A percentile compares a stretch with the other conserved stretches of the same genome.
Evolutionary conservation across 192 early-diverging fungal genomes (phyloP).

Genomic region (Podila horticola): DNA sequence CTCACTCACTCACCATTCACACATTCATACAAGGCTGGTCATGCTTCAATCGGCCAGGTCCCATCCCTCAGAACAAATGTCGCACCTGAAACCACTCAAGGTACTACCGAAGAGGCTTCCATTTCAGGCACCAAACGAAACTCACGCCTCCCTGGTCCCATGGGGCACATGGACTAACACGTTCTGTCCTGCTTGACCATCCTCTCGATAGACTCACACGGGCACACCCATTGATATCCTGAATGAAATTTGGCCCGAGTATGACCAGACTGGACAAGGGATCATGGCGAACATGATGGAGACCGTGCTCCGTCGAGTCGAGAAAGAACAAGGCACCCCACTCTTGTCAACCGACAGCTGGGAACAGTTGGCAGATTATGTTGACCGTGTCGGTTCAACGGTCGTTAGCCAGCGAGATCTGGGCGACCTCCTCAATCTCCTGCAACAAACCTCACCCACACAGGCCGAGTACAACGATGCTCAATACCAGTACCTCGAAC

Average conservation of each 20-base stretch:
- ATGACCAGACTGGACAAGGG: conserved; percentile 30
- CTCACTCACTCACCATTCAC: neutral
- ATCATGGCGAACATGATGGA: conserved; percentile 44
- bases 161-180: too few species aligned
- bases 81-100: neutral
- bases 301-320: conserved; percentile 31
- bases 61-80: neutral
- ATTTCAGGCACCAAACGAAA: neutral
- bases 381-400: conserved; percentile 13
- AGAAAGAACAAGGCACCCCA: conserved; percentile 27
- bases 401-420: conserved; percentile 36
- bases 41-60: conserved; percentile 3
- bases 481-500: conserved; percentile 3
- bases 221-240: conserved; percentile 13
- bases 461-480: neutral
- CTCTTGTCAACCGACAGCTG: conserved; percentile 14
- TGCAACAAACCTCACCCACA: neutral
- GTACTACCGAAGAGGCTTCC: neutral
- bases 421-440: conserved; percentile 22
- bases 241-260: conserved; percentile 48
- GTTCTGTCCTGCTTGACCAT: neutral
- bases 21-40: neutral
- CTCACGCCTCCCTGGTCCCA: too few species aligned
- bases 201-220: neutral
- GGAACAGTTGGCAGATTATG: conserved; percentile 19